Conservation (phyloP, 768 basidiomycete genomes). For the Porpolomopsis calyptriformis region DNA sequence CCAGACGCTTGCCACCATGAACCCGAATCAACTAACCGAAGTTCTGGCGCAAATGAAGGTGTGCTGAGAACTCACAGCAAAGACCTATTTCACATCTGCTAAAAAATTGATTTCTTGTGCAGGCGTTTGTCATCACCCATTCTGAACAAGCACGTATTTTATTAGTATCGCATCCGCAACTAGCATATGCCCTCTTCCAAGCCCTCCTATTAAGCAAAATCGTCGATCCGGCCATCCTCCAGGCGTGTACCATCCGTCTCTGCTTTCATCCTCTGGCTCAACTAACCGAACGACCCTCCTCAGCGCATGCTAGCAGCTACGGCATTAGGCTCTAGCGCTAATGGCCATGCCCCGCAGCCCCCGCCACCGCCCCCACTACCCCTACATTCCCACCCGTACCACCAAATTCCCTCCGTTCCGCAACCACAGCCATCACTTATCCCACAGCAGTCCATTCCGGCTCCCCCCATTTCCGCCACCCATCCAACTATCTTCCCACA, state of each 20-base stretch:
- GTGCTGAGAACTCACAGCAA: constrained; percentile 14
- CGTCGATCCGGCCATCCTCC: constrained; percentile 76
- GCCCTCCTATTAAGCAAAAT: constrained; percentile 88
- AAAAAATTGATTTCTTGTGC: constrained; percentile 1
- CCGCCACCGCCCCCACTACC: constrained; percentile 11
- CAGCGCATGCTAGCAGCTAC: constrained; percentile 43
- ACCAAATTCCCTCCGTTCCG: constrained; percentile 34
- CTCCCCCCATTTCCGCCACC: constrained; percentile 21
- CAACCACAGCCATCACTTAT: constrained; percentile 15
- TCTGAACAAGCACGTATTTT: constrained; percentile 82
- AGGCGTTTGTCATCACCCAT: constrained; percentile 89
- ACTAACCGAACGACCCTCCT: too few species aligned
- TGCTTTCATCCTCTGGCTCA: neutral
- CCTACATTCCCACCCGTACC: constrained; percentile 32
- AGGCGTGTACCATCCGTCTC: constrained; percentile 16
- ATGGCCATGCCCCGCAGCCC: constrained; percentile 7
- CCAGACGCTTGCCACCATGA: constrained; percentile 74
- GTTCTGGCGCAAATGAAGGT: constrained; percentile 99
- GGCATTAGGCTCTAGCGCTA: constrained; percentile 9
- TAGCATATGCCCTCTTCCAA: constrained; percentile 94
- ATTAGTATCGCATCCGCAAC: constrained; percentile 77
- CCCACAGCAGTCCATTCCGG: constrained; percentile 16
- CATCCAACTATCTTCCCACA: constrained; percentile 24
- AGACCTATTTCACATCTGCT: neutral
- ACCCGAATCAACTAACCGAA: constrained; percentile 79